Conservation (phyloP, 345 rosid species). For the Sonneratia caseolaris region DNA sequence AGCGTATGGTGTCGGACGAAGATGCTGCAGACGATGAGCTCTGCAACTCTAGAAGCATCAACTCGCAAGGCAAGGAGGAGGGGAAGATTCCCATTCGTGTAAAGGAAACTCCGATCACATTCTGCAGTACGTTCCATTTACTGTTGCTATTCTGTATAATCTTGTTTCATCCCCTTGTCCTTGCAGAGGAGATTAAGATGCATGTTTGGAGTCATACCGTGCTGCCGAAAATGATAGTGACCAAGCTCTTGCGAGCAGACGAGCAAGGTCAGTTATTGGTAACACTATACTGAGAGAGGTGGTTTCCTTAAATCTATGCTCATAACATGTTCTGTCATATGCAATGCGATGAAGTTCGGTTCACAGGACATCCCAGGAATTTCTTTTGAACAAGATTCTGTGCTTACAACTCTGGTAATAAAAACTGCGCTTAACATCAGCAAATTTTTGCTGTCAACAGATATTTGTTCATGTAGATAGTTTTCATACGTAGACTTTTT, state of each 20-base stretch:
- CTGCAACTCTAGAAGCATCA: not conserved
- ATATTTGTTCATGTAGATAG: no score
- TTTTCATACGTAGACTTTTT: no score
- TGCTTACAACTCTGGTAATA: not conserved
- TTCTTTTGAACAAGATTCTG: not conserved
- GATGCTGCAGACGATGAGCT: not conserved
- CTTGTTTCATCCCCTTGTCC: not conserved
- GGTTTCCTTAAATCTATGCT: not conserved
- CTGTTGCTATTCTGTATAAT: not conserved
- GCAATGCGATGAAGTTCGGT: not conserved
- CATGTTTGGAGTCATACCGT: constrained; percentile 15
- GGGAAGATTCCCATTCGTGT: constrained; percentile 11
- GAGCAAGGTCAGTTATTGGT: not conserved
- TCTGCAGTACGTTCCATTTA: not conserved
- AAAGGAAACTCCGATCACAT: constrained; percentile 5
- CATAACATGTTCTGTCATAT: not conserved
- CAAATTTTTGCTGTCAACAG: not conserved
- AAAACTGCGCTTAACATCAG: not conserved
- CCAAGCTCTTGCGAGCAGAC: not conserved
- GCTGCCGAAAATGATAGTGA: constrained; percentile 6
- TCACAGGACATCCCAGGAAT: not conserved
- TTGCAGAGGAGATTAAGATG: constrained; percentile 30
- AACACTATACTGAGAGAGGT: not conserved
- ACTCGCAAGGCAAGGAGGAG: not conserved
- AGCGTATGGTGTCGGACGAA: constrained; percentile 17